Evolutionary conservation across 441 rosid species (phyloP), one percentile per base, ranked within the genome.

Genomic region (Populus hybrid): DNA sequence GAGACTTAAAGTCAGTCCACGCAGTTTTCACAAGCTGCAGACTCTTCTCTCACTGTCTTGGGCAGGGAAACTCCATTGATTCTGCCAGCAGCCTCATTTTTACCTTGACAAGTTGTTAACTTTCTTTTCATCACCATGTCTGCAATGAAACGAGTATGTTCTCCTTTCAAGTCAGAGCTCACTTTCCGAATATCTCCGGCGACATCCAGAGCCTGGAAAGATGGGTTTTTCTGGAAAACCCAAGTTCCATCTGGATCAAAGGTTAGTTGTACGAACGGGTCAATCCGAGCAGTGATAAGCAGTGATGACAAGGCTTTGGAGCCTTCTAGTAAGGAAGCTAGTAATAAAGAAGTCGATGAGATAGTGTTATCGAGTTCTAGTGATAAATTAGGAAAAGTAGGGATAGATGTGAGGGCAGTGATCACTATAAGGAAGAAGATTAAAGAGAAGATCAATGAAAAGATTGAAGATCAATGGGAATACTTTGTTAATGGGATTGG

Each of bases 351-450:
- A 26, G 68, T 42, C 32, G 76, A 77, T 26, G 86, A 77, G 32
- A 70, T 86, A 46, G 30, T 72, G 34, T 66, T 77, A 24, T 69
- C 79, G 10, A 59, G 82, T 20, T 23, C 76, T 16, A 30, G 75
- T 28, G 75, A 40, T 16, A 30, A 42, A 54, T 81, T 75, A 70
- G 86, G 76, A 11, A 84, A 74, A 79, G 82, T 78, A 28, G 81
- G 61, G 57, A 78, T 86, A 69, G 86, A 88, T 11, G 89, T 92
- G 71, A 86, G 77, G 61, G 99, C 95, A 36, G 89, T 91, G 79
- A 85, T 95, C 36, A 92, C 92, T 12, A 83, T 93, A 74, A 89
- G 92, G 87, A 95, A 87, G 92, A 93, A 93, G 87, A 87, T 88
- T 80, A 92, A 86, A 74, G 95, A 90, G 87, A 92, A 86, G 73